phyloP scores from a whole-genome alignment of 129 eudicot genomes.

The Helichrysum umbraculigerum region DNA sequence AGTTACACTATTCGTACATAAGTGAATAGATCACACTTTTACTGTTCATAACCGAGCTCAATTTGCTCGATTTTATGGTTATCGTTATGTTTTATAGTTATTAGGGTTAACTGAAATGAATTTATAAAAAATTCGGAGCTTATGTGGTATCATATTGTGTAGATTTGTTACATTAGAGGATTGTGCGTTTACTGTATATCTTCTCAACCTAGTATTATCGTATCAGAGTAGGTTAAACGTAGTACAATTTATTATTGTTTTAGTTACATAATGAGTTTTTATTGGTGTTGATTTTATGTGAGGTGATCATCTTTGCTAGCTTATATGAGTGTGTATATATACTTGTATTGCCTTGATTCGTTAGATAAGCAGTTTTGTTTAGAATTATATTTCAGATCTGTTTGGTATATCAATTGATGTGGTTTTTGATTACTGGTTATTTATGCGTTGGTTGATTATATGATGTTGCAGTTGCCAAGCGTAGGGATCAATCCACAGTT shows the following conservation, averaged over 20 bases:
- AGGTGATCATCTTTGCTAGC: conserved; percentile 20
- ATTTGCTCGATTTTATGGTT: conserved; percentile 16
- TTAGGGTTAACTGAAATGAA: conserved; percentile 22
- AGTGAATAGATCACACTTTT: conserved; percentile 19
- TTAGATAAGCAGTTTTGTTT: conserved; percentile 21
- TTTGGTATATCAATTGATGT: conserved; percentile 5
- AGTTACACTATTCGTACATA: not conserved
- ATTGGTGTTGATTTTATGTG: conserved; percentile 19
- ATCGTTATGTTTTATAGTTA: conserved; percentile 10
- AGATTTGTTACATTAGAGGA: conserved; percentile 11
- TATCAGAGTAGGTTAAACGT: conserved; percentile 6
- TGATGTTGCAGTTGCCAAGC: conserved; percentile 78
- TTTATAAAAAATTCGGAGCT: conserved; percentile 7
- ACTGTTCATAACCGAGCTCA: conserved; percentile 19
- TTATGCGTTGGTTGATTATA: conserved; percentile 9
- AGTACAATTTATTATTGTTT: not conserved
- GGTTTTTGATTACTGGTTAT: not conserved
- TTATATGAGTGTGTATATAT: not conserved
- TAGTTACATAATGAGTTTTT: not conserved
- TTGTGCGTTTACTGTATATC: conserved; percentile 1
- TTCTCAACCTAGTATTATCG: not conserved
- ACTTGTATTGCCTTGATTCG: conserved; percentile 27
- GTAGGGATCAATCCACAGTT: conserved; percentile 91
- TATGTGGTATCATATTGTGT: not conserved
- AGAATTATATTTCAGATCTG: conserved; percentile 33